These are phyloP conservation scores for Chloris gayana DNA, from an alignment of 176 grass and related monocot genomes.

Conservation along the genomic window DNA sequence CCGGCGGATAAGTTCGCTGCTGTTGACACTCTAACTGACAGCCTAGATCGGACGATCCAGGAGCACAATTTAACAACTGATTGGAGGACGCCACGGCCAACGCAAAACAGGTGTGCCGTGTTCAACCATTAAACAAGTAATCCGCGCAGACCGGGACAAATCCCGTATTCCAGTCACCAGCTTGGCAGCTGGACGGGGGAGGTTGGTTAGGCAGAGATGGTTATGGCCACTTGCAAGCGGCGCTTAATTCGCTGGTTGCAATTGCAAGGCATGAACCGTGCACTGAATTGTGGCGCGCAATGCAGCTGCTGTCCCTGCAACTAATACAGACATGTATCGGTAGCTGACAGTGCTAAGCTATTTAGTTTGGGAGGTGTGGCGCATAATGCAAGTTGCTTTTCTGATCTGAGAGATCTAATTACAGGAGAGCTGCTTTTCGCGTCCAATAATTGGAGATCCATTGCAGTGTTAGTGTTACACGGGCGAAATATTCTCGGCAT, in stretches of 20 bases:
- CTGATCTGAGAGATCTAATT: not conserved
- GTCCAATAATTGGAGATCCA: not conserved
- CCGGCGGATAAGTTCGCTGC: not conserved
- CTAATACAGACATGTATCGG: not conserved
- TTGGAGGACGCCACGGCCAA: not conserved
- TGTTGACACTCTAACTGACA: conserved; percentile 2
- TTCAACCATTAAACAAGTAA: not conserved
- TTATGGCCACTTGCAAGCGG: not conserved
- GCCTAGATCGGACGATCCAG: not conserved
- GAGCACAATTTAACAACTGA: not conserved
- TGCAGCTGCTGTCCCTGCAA: not conserved
- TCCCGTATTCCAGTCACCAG: not conserved
- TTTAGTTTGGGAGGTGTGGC: not conserved
- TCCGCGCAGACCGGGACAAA: not conserved
- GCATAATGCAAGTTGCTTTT: not conserved
- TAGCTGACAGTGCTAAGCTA: not conserved
- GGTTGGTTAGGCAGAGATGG: not conserved
- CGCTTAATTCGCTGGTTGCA: not conserved
- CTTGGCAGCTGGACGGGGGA: not conserved
- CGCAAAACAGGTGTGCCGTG: not conserved
- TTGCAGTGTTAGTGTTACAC: not conserved
- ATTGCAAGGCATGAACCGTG: not conserved
- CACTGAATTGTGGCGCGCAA: not conserved
- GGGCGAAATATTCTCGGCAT: not conserved
- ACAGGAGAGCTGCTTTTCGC: not conserved